Base-by-base conservation (phyloP, 352 stramenopile species). In the Phytophthora pistaciae region DNA sequence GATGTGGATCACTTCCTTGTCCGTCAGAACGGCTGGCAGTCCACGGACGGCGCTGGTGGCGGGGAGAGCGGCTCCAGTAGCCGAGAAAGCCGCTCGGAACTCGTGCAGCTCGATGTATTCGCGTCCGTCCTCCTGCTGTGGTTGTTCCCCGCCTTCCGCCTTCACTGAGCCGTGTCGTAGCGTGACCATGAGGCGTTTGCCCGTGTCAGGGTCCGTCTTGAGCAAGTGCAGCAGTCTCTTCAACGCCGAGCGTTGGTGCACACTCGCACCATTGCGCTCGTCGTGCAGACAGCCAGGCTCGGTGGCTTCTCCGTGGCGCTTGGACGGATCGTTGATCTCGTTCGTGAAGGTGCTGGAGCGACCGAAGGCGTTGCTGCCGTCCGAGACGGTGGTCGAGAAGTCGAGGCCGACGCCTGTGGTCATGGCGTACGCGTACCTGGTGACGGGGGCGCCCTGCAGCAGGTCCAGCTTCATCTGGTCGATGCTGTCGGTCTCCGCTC, bases 261-360 rank as follows among this genome's bases (percentile, higher is more conserved):
- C 54, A 33, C 74, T 91, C 25, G 84, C 79, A 9, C 85, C 87
- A 31, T 82, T 52, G 10, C 77, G 74, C 56, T 93, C 84, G 29
- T 94, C 81, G 16, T 84, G 61, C 20, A 59, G 40, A 3, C 68
- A 78, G 0, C 79, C 85, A 25, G 85, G 87, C 59, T 94, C 87
- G 3, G 73, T 94, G 23, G 87, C 85, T 59, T 94, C 87, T 3
- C 79, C 87, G 52, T 92, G 84, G 11, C 75, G 84, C 60, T 91
- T 94, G 49, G 78, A 78, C 13, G 82, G 55, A 33, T 94, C 87
- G 0, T 60, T 70, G 52, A 93, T 85, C 48, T 94, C 85, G 61
- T 91, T 94, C 4, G 87, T 89, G 71, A 94, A 94, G 2, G 84
- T 76, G 40, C 85, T 92, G 1, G 82, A 92, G 6, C 87, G 75